phyloP scores from a whole-genome alignment of 108 stramenopile species.

The Mediolabrus comicus region DNA sequence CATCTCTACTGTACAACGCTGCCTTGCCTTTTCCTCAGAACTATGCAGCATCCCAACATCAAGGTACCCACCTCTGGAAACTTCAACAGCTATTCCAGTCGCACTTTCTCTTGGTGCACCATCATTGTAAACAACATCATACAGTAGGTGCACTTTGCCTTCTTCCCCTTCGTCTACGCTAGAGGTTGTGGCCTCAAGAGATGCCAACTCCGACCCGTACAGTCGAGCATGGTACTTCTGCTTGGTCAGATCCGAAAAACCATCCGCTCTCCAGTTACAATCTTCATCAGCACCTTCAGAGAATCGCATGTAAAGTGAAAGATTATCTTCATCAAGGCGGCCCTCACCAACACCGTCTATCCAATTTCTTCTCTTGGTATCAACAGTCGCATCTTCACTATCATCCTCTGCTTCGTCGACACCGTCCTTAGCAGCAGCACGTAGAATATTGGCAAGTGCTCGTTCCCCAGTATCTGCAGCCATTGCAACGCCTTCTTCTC shows the following conservation, averaged over 20 bases:
- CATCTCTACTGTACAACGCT: constrained; percentile 78
- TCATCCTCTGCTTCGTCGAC: constrained; percentile 31
- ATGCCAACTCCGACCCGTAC: constrained; percentile 50
- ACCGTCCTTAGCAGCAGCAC: constrained; percentile 54
- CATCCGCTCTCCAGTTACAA: constrained; percentile 63
- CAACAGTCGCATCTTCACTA: constrained; percentile 2
- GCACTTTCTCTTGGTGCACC: constrained; percentile 49
- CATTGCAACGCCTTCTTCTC: constrained; percentile 75
- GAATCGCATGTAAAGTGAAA: constrained; percentile 79
- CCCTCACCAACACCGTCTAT: constrained; percentile 84
- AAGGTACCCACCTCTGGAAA: constrained; percentile 69
- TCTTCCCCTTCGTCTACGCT: constrained; percentile 87
- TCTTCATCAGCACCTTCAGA: constrained; percentile 87
- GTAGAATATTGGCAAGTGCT: constrained; percentile 74
- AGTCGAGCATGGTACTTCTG: constrained; percentile 58
- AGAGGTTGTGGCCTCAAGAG: constrained; percentile 64
- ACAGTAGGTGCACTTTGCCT: constrained; percentile 80
- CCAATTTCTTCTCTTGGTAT: constrained; percentile 58
- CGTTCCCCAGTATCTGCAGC: constrained; percentile 73
- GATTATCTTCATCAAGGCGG: constrained; percentile 82
- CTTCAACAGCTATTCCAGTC: constrained; percentile 62
- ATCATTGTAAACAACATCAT: constrained; percentile 78
- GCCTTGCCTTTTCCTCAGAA: constrained; percentile 52
- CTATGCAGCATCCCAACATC: constrained; percentile 85
- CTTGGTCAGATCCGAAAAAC: constrained; percentile 71